Conservation (phyloP, 139 green algal species). For the Ulvella scutata region DNA sequence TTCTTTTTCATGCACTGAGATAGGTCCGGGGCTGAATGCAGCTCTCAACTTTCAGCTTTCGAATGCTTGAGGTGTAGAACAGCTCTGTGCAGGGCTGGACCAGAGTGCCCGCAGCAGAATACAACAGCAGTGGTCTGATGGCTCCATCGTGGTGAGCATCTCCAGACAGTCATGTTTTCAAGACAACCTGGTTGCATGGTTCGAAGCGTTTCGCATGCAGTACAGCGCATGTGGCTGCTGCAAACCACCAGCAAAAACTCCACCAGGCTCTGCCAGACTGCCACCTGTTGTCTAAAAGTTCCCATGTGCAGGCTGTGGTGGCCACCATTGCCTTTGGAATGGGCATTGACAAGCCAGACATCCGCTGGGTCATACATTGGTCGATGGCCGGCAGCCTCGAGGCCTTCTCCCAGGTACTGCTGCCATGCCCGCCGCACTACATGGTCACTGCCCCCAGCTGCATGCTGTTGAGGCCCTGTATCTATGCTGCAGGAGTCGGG, state of each 20-base stretch:
- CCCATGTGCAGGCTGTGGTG: constrained; percentile 45
- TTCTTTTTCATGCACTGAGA: too few relatives aligned
- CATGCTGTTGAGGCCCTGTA: not conserved
- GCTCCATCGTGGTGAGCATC: not conserved
- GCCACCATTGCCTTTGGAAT: constrained; percentile 89
- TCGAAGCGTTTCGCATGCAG: not conserved
- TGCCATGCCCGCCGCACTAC: not conserved
- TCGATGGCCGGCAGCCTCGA: not conserved
- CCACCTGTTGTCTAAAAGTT: not conserved
- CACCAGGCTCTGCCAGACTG: not conserved
- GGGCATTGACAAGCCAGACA: constrained; percentile 64
- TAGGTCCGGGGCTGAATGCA: too few relatives aligned
- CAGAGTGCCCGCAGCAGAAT: not conserved
- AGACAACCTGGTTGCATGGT: not conserved
- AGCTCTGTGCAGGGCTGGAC: too few relatives aligned
- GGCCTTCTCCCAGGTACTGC: not conserved
- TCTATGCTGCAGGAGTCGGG: constrained; percentile 48
- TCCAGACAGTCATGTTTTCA: not conserved
- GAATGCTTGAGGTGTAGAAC: too few relatives aligned
- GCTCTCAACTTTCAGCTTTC: too few relatives aligned
- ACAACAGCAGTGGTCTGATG: not conserved
- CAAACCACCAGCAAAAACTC: not conserved
- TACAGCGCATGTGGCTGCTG: not conserved
- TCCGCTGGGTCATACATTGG: constrained; percentile 8
- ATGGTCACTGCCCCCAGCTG: not conserved